Evolutionary conservation across 805 yeast genomes (phyloP), one percentile per base, ranked within the genome.

Genomic region (Yarrowia phangngaensis): DNA sequence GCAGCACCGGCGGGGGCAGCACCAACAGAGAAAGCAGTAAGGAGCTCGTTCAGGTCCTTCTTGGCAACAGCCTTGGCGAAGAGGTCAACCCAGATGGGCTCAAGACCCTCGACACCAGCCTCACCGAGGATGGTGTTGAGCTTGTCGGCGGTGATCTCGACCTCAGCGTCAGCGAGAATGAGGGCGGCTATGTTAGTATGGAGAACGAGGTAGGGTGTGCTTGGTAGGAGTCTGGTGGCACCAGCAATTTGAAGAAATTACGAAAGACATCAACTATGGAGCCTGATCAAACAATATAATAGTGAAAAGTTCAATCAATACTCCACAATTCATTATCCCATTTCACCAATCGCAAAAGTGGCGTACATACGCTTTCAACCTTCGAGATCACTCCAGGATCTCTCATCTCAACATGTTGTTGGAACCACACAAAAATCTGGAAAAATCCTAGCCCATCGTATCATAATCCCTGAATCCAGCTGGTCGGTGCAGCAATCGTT

Each of bases 161-260:
- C 75, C 67, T 87, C 96, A 67, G 97, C 86, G 70, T 90, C 98
- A 61, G 97, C 95, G 73, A 90, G 80, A 76, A 90, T 88, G 73
- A 90, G 82, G 69, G 97, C 95, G 72, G 98, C 97, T 56, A 30
- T 2, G 43, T 31, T 24, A 34, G 32, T 20, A 17, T 31, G 13
- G 24, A 22, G 13, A 8, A 35, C 55, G 12, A 13, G 12, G 24
- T 22, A 9, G 7, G 24, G 24, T 22, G 24, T 22, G 24, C 24
- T 22, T 22, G 9, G 24, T n/a, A n/a, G n/a, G n/a, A n/a, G n/a
- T n/a, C n/a, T n/a, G n/a, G n/a, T n/a, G n/a, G n/a, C n/a, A n/a
- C n/a, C n/a, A n/a, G n/a, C n/a, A n/a, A n/a, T n/a, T n/a, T n/a
- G n/a, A n/a, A n/a, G n/a, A n/a, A n/a, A n/a, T n/a, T n/a, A n/a